Percentiles rank a stretch among this genome's conserved stretches.
Conservation (phyloP, 768 basidiomycete genomes). For the Kwoniella pini region DNA sequence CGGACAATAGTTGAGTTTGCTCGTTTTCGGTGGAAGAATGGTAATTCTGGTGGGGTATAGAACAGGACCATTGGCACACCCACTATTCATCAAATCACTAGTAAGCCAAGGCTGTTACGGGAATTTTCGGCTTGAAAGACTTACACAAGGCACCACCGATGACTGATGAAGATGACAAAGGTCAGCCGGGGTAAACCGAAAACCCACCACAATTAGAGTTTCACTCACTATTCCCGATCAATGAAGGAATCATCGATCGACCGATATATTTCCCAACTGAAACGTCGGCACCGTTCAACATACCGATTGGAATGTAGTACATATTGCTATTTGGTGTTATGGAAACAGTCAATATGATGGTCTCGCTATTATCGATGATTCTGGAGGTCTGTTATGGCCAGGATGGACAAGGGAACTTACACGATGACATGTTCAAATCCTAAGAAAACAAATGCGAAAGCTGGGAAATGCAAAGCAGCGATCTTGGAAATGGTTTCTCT, state of each 20-base stretch:
- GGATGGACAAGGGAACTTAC: slow-evolving; percentile 6
- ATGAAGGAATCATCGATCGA: slow-evolving; percentile 29
- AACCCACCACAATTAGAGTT: too few relatives aligned
- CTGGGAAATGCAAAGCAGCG: slow-evolving; percentile 28
- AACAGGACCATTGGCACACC: slow-evolving; percentile 30
- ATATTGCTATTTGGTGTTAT: slow-evolving; percentile 19
- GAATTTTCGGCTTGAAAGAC: not conserved
- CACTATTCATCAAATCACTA: slow-evolving; percentile 5
- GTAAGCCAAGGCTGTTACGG: not conserved
- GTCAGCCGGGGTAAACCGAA: too few relatives aligned
- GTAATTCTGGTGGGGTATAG: slow-evolving; percentile 26
- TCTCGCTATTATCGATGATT: too few relatives aligned
- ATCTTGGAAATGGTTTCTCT: slow-evolving; percentile 31
- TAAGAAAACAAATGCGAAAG: slow-evolving; percentile 27
- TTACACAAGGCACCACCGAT: slow-evolving; percentile 22
- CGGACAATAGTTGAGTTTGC: slow-evolving; percentile 5
- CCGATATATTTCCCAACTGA: slow-evolving; percentile 24
- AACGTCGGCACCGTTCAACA: slow-evolving; percentile 27
- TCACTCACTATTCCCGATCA: slow-evolving; percentile 22
- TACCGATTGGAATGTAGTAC: slow-evolving; percentile 32
- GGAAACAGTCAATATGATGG: not conserved
- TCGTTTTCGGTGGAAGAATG: slow-evolving; percentile 15
- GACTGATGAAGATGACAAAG: slow-evolving; percentile 3
- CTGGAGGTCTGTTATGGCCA: too few relatives aligned
- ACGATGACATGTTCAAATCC: slow-evolving; percentile 34